Evolutionary conservation across 2,329 filamentous ascomycete species (phyloP), one percentile per base, ranked within the genome.

Genomic region (Plenodomus biglobosus): DNA sequence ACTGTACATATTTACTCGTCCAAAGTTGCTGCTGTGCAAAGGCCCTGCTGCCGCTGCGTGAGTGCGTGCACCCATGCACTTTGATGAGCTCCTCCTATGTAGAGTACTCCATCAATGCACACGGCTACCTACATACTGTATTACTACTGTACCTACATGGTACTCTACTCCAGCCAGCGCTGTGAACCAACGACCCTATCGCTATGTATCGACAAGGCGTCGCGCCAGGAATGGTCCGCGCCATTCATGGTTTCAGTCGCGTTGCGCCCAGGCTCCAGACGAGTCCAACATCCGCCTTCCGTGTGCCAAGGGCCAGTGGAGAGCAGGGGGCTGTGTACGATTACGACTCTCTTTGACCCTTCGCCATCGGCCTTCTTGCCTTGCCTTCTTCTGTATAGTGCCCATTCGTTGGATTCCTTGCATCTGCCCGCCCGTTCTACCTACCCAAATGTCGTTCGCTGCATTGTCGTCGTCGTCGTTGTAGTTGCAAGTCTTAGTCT

Each of bases 391-490:
- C 44, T 55, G 40, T 48, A 50, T 55, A 38, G 47, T 44, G 41
- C 42, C 38, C 22, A 30, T 32, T 15, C 38, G 21, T 17, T 41
- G 38, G 16, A 34, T 40, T 46, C 22, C 40, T 48, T 48, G 43
- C 39, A 48, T 49, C 24, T 42, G 22, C 46, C 44, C 42, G 21
- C 42, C 34, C 44, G 24, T 44, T 43, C 38, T 44, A 38, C 46
- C 48, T 54, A 35, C 54, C 61, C 55, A 35, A n/a, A 68, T 69
- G 68, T 68, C 64, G 63, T 57, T 68, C 65, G 53, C 59, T 68
- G 63, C 53, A 46, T 39, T 35, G 38, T 49, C 21, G 19, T 57
- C 42, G 50, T 57, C 42, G 50, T 48, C 44, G 42, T 44, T 21
- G 27, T 38, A 24, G 22, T 34, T 15, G 27, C 8, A 10, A 15